Base-by-base conservation (phyloP, 169 alveolate genomes). In the Plasmodium sp. region DNA sequence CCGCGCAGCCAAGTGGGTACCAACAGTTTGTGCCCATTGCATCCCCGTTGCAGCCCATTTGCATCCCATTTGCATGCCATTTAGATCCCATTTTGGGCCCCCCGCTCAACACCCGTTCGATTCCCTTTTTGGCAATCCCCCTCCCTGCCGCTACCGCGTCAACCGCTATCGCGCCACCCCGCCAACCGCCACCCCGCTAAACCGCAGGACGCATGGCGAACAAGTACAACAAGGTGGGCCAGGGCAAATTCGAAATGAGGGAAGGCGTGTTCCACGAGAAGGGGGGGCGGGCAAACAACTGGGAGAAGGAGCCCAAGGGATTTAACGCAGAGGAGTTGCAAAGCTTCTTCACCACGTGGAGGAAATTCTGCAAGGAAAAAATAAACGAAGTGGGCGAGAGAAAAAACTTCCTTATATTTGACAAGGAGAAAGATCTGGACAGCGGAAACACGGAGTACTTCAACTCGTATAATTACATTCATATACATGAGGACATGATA, bases 401-500 rank as follows among this genome's bases (percentile, higher is more conserved):
- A 33, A 80, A 90, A 74, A 90, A 90, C 39, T 90, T 80, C 72
- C 72, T 90, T 31, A 12, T 22, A 5, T 90, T n/a, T 48, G 94
- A 90, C 83, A 71, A 81, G 34, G 90, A 90, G 22, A 90, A 90
- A 34, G 80, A 79, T 80, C 18, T 90, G 71, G 94, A 80, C 45
- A 67, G 71, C 72, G 94, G 84, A 51, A 90, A 90, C 54, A 90
- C 7, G 41, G 94, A 90, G 51, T 99, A 99, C 96, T 99, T 98
- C 96, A 98, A 99, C 94, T 99, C 99, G 14, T 99, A 99, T 94
- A 98, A 99, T 34, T 98, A 98, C 92, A 98, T 98, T 86, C 98
- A 99, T 39, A 98, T 98, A 77, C 99, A 98, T 96, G 99, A 99
- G 96, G 99, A 99, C 93, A 99, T 99, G 99, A 95, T 99, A 4